A percentile compares a stretch with the other conserved stretches of the same genome.
These are phyloP conservation scores for Dactylellina haptotyla DNA, from an alignment of 2,329 filamentous ascomycete species.

Conservation along the genomic window DNA sequence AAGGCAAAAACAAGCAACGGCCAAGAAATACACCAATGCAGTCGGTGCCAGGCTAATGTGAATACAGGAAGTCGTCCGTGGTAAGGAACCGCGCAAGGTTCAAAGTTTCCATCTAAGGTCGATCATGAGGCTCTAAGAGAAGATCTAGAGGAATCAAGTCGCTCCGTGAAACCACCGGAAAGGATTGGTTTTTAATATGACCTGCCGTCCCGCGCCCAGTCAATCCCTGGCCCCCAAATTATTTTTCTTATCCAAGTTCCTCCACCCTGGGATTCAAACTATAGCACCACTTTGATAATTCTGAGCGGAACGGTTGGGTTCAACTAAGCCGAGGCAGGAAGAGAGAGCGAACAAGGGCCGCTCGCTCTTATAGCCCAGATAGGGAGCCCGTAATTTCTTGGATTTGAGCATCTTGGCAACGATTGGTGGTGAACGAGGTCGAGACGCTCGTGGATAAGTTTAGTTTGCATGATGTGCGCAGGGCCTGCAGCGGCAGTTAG, in stretches of 20 bases:
- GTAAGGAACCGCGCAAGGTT: neutral
- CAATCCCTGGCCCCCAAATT: neutral
- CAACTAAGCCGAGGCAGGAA: neutral
- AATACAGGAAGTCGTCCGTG: neutral
- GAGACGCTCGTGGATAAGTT: neutral
- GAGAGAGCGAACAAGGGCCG: neutral
- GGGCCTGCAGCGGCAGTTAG: constrained; percentile 25
- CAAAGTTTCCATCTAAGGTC: neutral
- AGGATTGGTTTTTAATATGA: constrained; percentile 12
- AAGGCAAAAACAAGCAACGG: too few relatives aligned
- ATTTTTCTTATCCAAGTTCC: too few relatives aligned
- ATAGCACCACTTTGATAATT: too few relatives aligned
- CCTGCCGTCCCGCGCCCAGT: neutral
- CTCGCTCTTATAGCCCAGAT: constrained; percentile 18
- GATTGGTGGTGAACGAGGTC: neutral
- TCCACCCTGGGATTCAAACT: too few relatives aligned
- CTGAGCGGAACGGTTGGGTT: too few relatives aligned
- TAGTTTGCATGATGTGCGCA: neutral
- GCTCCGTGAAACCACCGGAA: neutral
- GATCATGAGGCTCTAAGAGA: constrained; percentile 17
- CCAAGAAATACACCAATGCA: too few relatives aligned
- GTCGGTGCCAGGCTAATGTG: too few relatives aligned
- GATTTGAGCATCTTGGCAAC: neutral
- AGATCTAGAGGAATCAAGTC: neutral
- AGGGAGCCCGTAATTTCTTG: constrained; percentile 3